These are phyloP conservation scores for Gardenia jasminoides DNA, from an alignment of 257 asterid species.

Conservation along the genomic window DNA sequence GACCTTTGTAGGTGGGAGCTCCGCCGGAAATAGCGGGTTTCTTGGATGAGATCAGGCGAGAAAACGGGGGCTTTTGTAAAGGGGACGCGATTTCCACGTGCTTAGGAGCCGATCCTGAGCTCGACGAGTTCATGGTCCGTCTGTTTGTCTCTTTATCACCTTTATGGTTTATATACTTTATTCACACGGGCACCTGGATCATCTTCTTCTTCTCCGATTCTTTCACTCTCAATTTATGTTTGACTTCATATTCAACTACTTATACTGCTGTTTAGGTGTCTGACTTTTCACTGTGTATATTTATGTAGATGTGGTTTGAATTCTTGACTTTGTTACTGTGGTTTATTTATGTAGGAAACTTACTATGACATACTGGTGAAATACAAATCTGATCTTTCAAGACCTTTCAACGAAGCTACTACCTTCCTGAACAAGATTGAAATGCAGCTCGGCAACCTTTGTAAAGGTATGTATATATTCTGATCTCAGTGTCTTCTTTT, in stretches of 20 bases:
- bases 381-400: conserved; percentile 68
- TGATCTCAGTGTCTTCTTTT: neutral
- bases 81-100: conserved; percentile 20
- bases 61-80: conserved; percentile 25
- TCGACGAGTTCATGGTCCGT: conserved; percentile 50
- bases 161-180: neutral
- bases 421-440: conserved; percentile 70
- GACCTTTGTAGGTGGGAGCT: conserved; percentile 43
- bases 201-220: neutral
- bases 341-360: conserved; percentile 46
- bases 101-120: conserved; percentile 52
- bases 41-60: conserved; percentile 41
- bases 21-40: conserved; percentile 41
- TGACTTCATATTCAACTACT: neutral
- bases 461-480: conserved; percentile 42
- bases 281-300: neutral
- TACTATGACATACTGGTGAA: conserved; percentile 63
- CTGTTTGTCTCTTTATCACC: neutral
- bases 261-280: neutral
- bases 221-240: neutral
- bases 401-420: conserved; percentile 85
- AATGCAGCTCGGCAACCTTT: conserved; percentile 59
- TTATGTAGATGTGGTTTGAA: neutral
- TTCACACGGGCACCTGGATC: neutral
- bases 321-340: neutral